Evolutionary conservation across 805 yeast genomes (phyloP).

Genomic region (Hanseniaspora pseudoguilliermondii): DNA sequence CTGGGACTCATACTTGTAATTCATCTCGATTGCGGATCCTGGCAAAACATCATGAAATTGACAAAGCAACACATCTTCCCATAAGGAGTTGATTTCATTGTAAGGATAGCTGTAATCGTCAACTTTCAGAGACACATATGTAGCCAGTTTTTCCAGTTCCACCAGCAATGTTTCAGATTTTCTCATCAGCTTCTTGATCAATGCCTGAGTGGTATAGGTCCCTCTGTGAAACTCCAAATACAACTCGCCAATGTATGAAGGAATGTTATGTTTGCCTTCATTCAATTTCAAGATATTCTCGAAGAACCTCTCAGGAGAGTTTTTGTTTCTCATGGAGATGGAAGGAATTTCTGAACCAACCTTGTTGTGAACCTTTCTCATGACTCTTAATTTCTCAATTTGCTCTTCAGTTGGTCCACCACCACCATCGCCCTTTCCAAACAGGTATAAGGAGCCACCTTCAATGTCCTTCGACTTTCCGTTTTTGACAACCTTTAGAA

Average conservation of each 20-base stretch:
- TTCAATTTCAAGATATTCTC: conserved; percentile 51
- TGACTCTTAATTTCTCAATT: conserved; percentile 83
- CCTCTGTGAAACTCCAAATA: conserved; percentile 95
- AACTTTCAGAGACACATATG: conserved; percentile 47
- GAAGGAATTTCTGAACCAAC: conserved; percentile 61
- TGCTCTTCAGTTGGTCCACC: conserved; percentile 94
- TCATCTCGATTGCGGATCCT: conserved; percentile 90
- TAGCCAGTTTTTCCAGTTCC: conserved; percentile 74
- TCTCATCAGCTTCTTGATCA: conserved; percentile 70
- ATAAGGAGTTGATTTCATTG: conserved; percentile 49
- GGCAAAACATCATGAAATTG: conserved; percentile 98
- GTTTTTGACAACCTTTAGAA: conserved; percentile 60
- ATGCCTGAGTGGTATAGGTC: conserved; percentile 89
- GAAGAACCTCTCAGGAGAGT: conserved; percentile 63
- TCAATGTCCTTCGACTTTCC: conserved; percentile 75
- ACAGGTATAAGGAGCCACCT: conserved; percentile 68
- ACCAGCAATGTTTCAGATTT: conserved; percentile 61
- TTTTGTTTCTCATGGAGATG: conserved; percentile 50
- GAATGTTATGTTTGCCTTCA: conserved; percentile 52
- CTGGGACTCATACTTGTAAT: conserved; percentile 75
- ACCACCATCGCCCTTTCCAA: conserved; percentile 96
- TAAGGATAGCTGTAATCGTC: conserved; percentile 59
- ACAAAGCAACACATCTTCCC: conserved; percentile 83
- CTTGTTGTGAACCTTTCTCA: conserved; percentile 74
- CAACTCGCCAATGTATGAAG: conserved; percentile 86